Conservation (phyloP, 495 filamentous ascomycete genomes). For the Poronia punctata region DNA sequence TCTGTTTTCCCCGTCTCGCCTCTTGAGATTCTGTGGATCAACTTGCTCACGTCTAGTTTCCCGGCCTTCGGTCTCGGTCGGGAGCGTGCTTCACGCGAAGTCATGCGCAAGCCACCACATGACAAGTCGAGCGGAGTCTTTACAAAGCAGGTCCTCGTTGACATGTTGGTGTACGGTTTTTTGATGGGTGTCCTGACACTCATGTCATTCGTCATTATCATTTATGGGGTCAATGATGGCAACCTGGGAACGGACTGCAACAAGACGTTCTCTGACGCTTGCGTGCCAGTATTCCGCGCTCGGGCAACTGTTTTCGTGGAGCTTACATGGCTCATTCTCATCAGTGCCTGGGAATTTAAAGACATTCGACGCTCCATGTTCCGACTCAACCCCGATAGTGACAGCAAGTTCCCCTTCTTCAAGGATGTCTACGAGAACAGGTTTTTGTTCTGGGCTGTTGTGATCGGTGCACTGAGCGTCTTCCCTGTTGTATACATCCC, state of each 20-base stretch:
- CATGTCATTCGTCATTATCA: slow-evolving; percentile 59
- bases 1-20: slow-evolving; percentile 73
- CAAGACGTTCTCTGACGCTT: slow-evolving; percentile 43
- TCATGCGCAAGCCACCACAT: slow-evolving; percentile 67
- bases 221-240: slow-evolving; percentile 53
- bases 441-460: slow-evolving; percentile 69
- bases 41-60: slow-evolving; percentile 69
- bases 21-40: slow-evolving; percentile 72
- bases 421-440: slow-evolving; percentile 61
- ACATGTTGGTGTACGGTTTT: slow-evolving; percentile 68
- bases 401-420: slow-evolving; percentile 47
- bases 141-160: slow-evolving; percentile 58
- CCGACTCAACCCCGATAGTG: slow-evolving; percentile 52
- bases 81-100: slow-evolving; percentile 57
- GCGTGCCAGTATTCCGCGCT: slow-evolving; percentile 63
- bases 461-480: slow-evolving; percentile 57
- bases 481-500: slow-evolving; percentile 74
- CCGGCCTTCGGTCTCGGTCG: slow-evolving; percentile 69
- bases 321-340: slow-evolving; percentile 65
- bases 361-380: slow-evolving; percentile 63
- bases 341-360: slow-evolving; percentile 73
- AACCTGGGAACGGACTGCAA: slow-evolving; percentile 64
- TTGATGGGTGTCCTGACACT: slow-evolving; percentile 64
- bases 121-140: slow-evolving; percentile 62
- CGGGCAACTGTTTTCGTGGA: slow-evolving; percentile 71